Percentiles rank a stretch among this genome's conserved stretches.
Conservation (phyloP, 177 flowering plant genomes). For the Tripterygium wilfordii region DNA sequence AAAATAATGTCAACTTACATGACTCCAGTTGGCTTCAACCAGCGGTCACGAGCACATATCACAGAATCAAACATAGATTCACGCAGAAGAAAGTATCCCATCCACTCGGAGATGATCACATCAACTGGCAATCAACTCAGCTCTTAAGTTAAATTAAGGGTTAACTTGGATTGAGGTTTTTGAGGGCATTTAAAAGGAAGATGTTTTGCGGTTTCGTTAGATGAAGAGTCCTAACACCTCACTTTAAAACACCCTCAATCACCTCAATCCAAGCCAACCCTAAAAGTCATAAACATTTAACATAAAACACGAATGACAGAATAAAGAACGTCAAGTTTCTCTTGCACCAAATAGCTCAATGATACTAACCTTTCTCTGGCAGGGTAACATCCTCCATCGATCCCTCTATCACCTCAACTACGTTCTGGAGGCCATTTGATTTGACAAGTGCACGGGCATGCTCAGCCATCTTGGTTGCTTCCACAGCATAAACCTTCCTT, state of each 20-base stretch:
- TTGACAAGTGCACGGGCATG: slow-evolving; percentile 82
- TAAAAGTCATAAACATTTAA: neutral
- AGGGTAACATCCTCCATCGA: slow-evolving; percentile 78
- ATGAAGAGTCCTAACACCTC: no score
- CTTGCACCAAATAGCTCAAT: neutral
- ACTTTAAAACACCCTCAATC: no score
- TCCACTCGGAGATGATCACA: slow-evolving; percentile 96
- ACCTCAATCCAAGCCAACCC: no score
- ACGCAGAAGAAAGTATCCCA: slow-evolving; percentile 97
- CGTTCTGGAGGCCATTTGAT: slow-evolving; percentile 60
- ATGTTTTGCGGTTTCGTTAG: no score
- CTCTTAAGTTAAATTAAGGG: no score
- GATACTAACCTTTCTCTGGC: slow-evolving; percentile 90
- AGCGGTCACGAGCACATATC: slow-evolving; percentile 91
- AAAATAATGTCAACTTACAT: no score
- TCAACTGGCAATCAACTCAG: slow-evolving; percentile 58
- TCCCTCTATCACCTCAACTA: slow-evolving; percentile 95
- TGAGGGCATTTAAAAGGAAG: no score
- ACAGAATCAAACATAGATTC: slow-evolving; percentile 99
- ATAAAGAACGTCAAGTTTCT: no score
- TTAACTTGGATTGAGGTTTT: no score
- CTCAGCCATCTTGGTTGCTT: slow-evolving; percentile 92
- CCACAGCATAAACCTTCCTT: slow-evolving; percentile 94
- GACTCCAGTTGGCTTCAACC: slow-evolving; percentile 84
- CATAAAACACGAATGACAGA: neutral